Evolutionary conservation across 2,329 filamentous ascomycete genomes (phyloP).

Genomic region (Magnaporthiopsis incrustans): DNA sequence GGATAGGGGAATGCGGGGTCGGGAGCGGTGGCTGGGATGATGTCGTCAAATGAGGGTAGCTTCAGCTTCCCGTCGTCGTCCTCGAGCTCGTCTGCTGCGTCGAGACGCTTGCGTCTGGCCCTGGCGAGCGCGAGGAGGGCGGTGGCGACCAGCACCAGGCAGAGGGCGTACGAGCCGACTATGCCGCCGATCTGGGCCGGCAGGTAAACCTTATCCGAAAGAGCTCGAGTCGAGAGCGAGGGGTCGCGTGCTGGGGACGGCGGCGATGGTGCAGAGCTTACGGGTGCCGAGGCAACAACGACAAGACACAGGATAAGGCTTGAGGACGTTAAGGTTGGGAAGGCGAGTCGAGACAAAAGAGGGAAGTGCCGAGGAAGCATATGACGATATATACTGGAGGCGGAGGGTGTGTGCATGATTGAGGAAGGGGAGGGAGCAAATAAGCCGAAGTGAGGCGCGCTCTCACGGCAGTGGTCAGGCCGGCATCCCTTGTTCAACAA

Average conservation of each 20-base stretch:
- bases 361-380: constrained; percentile 12
- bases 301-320: constrained; percentile 5
- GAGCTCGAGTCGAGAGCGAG: constrained; percentile 47
- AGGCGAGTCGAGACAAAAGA: background rate
- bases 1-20: background rate
- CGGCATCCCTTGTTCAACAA: constrained; percentile 23
- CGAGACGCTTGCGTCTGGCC: constrained; percentile 43
- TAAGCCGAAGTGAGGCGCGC: background rate
- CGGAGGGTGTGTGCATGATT: constrained; percentile 31
- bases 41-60: constrained; percentile 11
- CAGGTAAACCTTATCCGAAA: constrained; percentile 56
- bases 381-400: constrained; percentile 19
- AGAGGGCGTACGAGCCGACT: constrained; percentile 73
- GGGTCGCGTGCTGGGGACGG: constrained; percentile 54
- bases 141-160: constrained; percentile 64
- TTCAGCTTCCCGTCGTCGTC: constrained; percentile 15
- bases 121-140: constrained; percentile 54
- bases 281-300: constrained; percentile 6
- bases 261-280: constrained; percentile 29
- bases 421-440: constrained; percentile 15
- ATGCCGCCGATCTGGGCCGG: constrained; percentile 80
- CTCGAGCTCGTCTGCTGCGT: constrained; percentile 43
- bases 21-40: background rate
- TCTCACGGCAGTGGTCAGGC: constrained; percentile 14
- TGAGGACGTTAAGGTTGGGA: background rate